phyloP scores from a whole-genome alignment of 345 rosid genomes.

The Syzygium aqueum region DNA sequence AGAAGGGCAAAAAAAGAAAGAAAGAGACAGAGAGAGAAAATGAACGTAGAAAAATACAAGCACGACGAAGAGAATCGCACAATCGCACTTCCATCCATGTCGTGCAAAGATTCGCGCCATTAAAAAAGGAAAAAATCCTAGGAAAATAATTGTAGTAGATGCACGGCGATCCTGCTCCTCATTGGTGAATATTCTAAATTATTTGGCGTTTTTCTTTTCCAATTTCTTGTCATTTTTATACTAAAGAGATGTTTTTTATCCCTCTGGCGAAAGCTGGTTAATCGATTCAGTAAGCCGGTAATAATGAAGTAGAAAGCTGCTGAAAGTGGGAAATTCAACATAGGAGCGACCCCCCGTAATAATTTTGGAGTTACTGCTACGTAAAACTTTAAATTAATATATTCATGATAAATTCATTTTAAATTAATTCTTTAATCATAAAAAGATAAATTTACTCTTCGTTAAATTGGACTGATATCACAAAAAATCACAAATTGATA shows the following conservation, averaged over 20 bases:
- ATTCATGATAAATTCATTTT: too few relatives aligned
- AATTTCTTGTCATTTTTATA: not conserved
- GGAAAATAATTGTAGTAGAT: not conserved
- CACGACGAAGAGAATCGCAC: not conserved
- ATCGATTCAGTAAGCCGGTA: not conserved
- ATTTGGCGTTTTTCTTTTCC: not conserved
- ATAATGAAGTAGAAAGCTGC: not conserved
- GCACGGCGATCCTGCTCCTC: not conserved
- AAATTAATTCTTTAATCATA: too few relatives aligned
- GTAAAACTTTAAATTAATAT: rapidly evolving
- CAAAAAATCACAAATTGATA: too few relatives aligned
- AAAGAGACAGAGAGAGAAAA: not conserved
- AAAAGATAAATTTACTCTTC: too few relatives aligned
- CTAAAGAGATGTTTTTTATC: not conserved
- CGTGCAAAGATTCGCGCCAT: not conserved
- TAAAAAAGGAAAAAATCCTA: not conserved
- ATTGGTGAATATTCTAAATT: not conserved
- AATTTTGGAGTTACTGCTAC: too few relatives aligned
- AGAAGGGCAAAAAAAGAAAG: not conserved
- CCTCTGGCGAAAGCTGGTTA: not conserved
- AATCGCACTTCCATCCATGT: not conserved
- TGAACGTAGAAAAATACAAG: not conserved
- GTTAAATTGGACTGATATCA: too few relatives aligned
- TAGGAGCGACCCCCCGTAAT: too few relatives aligned
- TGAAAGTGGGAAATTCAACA: not conserved